Evolutionary conservation across 169 alveolate species (phyloP).

Genomic region (Perkinsus olseni): DNA sequence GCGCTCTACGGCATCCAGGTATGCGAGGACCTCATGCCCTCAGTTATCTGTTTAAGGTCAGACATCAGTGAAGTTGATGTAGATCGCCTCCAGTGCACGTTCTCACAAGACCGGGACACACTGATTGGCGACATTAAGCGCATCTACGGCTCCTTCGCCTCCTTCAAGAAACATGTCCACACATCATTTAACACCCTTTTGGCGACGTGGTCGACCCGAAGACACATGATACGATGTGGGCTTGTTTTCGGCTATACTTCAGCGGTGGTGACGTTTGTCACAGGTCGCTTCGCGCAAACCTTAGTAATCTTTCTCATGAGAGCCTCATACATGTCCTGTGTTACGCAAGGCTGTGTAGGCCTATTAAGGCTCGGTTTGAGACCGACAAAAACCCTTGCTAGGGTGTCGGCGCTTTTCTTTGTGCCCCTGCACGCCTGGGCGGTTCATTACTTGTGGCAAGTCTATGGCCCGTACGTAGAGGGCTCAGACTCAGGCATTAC

Average conservation of each 20-base stretch:
- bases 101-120: background rate
- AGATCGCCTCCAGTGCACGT: background rate
- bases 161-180: background rate
- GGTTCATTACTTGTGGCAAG: background rate
- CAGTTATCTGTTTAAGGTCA: background rate
- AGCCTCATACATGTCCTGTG: background rate
- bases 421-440: background rate
- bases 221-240: background rate
- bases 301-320: background rate
- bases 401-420: background rate
- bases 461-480: background rate
- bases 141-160: background rate
- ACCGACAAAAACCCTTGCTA: background rate
- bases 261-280: background rate
- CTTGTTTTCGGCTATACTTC: background rate
- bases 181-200: background rate
- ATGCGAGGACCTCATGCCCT: background rate
- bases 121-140: background rate
- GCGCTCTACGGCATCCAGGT: background rate
- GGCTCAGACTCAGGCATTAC: too few species aligned
- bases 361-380: background rate
- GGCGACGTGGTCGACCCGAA: background rate
- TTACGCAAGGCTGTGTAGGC: background rate
- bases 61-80: background rate
- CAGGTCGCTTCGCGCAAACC: background rate